Evolutionary conservation across 805 yeast species (phyloP), one percentile per base, ranked within the genome.

Genomic region (Metschnikowia henanensis): DNA sequence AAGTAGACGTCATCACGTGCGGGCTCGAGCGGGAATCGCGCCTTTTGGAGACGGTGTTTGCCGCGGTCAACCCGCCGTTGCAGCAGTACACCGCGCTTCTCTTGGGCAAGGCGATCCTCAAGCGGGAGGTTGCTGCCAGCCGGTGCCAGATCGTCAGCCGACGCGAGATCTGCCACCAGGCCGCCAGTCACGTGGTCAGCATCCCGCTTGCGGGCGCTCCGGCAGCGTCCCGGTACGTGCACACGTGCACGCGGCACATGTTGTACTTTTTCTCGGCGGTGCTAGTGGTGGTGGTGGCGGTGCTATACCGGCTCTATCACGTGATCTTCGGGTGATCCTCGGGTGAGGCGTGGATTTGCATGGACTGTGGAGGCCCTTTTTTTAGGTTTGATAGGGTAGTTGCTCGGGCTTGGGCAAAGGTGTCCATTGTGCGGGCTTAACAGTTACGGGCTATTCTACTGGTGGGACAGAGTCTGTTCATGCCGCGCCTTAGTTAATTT

Each of bases 171-270:
- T 71, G 76, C 36, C 62, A 55, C 39, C 70, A 59, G 49, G 74
- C 75, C 1, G 72, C 72, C 2, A 73, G 68, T 37, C 66, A 66
- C 43, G 72, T 70, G 21, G 70, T 70, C 13, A 61, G 68, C 47
- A 70, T 71, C 25, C 75, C 75, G 7, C 59, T 70, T 22, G 58
- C 66, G 1, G 72, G 66, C 42, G 66, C 62, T 19, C 66, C 59
- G 37, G 30, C 57, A 7, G 35, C 55, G n/a, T 45, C 50, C n/a
- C 35, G 49, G n/a, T 50, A 58, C 22, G 47, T 57, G 52, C 55
- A 56, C 42, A 46, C 50, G 20, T 46, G 62, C 30, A 51, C 58
- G 16, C 55, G 56, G 37, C 65, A 66, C 47, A 16, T 62, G 5
- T 49, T 53, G 3, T 60, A 60, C 34, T 49, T 53, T 12, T 49